Evolutionary conservation across 2,329 filamentous ascomycete genomes (phyloP).

Genomic region (Blastomyces parvus): DNA sequence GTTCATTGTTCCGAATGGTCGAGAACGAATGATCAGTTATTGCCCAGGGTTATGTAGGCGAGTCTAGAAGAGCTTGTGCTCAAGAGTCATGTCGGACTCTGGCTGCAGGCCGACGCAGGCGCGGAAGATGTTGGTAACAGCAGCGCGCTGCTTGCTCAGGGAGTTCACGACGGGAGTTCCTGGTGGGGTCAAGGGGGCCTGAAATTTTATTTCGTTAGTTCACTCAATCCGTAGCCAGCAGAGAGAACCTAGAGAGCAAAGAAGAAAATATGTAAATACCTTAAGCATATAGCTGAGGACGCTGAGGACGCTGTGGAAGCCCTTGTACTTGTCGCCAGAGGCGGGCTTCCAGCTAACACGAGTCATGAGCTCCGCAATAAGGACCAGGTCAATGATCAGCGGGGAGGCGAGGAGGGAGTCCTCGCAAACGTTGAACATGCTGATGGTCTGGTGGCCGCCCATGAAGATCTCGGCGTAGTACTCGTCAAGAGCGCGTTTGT

Average conservation of each 20-base stretch:
- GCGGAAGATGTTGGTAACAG: slow-evolving; percentile 96
- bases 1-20: not conserved
- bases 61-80: slow-evolving; percentile 88
- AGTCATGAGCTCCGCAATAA: slow-evolving; percentile 96
- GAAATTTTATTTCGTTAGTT: slow-evolving; percentile 12
- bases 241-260: not conserved
- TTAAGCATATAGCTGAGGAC: slow-evolving; percentile 98
- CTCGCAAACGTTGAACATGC: slow-evolving; percentile 97
- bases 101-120: slow-evolving; percentile 94
- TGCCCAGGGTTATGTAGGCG: not conserved
- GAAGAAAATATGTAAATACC: slow-evolving; percentile 34
- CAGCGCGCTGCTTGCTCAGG: slow-evolving; percentile 88
- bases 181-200: slow-evolving; percentile 86
- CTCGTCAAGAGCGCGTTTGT: slow-evolving; percentile 97
- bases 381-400: slow-evolving; percentile 89
- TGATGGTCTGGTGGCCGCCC: slow-evolving; percentile 96
- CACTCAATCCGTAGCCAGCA: slow-evolving; percentile 4
- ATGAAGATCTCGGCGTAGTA: slow-evolving; percentile 99
- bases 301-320: slow-evolving; percentile 94
- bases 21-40: not conserved
- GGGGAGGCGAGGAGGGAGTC: slow-evolving; percentile 93
- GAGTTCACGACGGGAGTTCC: slow-evolving; percentile 94
- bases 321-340: slow-evolving; percentile 63
- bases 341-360: slow-evolving; percentile 81
- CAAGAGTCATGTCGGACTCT: slow-evolving; percentile 96